Percentiles rank a stretch among this genome's conserved stretches.
Evolutionary conservation across 208 protist genomes (phyloP).

Genomic region (Trypanosoma platydactyli): DNA sequence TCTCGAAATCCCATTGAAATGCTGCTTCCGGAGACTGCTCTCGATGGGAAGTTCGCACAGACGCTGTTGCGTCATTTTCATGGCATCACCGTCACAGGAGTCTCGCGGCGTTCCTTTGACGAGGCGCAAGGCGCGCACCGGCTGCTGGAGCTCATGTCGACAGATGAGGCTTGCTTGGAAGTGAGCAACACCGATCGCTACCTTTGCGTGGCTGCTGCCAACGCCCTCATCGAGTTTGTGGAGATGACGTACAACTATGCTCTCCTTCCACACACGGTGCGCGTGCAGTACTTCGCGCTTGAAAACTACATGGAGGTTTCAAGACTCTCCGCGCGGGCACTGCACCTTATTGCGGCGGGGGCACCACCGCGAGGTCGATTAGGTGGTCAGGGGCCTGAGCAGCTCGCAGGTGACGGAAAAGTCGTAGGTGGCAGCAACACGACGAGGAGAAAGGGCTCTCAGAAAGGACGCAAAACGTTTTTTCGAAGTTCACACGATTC

Average conservation of each 20-base stretch:
- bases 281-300: slow-evolving; percentile 59
- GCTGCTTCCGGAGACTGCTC: slow-evolving; percentile 59
- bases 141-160: slow-evolving; percentile 56
- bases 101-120: slow-evolving; percentile 75
- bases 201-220: slow-evolving; percentile 73
- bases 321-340: slow-evolving; percentile 53
- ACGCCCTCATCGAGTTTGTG: slow-evolving; percentile 75
- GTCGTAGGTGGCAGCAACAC: not conserved
- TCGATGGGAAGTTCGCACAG: slow-evolving; percentile 55
- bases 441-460: not conserved
- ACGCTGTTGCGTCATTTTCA: slow-evolving; percentile 59
- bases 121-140: slow-evolving; percentile 57
- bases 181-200: slow-evolving; percentile 68
- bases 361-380: slow-evolving; percentile 6
- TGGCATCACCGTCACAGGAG: slow-evolving; percentile 69
- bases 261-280: slow-evolving; percentile 66
- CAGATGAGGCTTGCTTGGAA: slow-evolving; percentile 29
- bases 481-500: slow-evolving; percentile 20
- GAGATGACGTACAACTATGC: slow-evolving; percentile 71
- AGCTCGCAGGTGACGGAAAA: not conserved
- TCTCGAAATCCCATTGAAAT: slow-evolving; percentile 75
- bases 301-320: slow-evolving; percentile 74
- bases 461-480: slow-evolving; percentile 18
- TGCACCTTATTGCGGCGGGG: slow-evolving; percentile 48
- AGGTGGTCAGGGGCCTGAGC: not conserved